Percentiles rank a stretch among this genome's conserved stretches.
Conservation (phyloP, 2,329 filamentous ascomycete species). For the Fusarium illudens region DNA sequence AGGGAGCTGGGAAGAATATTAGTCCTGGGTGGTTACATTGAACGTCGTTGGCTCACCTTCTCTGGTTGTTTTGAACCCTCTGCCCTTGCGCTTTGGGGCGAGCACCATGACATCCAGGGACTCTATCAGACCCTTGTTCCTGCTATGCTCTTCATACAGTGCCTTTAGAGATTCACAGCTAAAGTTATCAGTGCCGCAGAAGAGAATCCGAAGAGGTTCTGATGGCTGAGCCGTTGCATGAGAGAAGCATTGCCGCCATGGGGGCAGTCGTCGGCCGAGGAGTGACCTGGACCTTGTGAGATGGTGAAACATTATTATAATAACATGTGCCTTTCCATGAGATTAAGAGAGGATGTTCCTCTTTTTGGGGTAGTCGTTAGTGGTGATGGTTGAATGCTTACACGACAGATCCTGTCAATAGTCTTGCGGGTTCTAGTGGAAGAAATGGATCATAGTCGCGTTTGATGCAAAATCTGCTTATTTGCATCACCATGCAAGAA, state of each 20-base stretch:
- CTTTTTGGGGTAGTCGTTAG: neutral
- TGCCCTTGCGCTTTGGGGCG: constrained; percentile 79
- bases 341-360: neutral
- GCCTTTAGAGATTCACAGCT: constrained; percentile 80
- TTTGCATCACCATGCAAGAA: constrained; percentile 38
- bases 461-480: constrained; percentile 49
- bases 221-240: constrained; percentile 40
- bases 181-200: constrained; percentile 93
- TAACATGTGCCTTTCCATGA: neutral
- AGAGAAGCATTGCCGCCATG: constrained; percentile 31
- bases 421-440: neutral
- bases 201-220: constrained; percentile 82
- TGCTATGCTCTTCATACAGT: constrained; percentile 67
- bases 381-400: neutral
- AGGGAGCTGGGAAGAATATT: constrained; percentile 68
- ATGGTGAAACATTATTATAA: constrained; percentile 36
- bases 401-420: neutral
- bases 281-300: constrained; percentile 11
- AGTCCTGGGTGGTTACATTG: neutral
- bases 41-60: constrained; percentile 60
- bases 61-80: constrained; percentile 73
- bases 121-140: constrained; percentile 64
- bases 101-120: constrained; percentile 88
- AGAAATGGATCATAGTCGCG: constrained; percentile 32
- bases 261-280: constrained; percentile 9